Percentiles rank a stretch among this genome's conserved stretches.
Evolutionary conservation across 2,329 filamentous ascomycete genomes (phyloP).

Genomic region (Aspergillus versicolor): DNA sequence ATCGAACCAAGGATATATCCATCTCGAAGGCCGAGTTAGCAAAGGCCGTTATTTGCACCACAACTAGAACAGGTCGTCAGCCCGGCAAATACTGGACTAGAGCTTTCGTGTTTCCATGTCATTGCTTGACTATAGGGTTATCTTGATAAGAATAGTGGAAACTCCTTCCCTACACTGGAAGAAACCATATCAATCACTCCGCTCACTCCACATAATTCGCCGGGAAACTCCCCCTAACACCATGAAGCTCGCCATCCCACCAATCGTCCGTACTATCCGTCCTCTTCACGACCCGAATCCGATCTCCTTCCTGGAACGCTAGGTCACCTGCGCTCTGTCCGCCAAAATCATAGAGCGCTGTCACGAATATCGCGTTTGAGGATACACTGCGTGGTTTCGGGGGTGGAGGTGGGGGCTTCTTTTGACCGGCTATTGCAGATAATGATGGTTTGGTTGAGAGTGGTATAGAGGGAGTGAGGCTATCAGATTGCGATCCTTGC

Average conservation of each 20-base stretch:
- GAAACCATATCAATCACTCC: neutral
- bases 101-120: neutral
- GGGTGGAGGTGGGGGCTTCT: constrained; percentile 76
- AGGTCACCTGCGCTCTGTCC: constrained; percentile 71
- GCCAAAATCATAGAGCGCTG: constrained; percentile 72
- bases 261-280: constrained; percentile 80
- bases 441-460: constrained; percentile 25
- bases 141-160: neutral
- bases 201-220: constrained; percentile 72
- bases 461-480: constrained; percentile 28
- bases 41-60: neutral
- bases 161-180: neutral
- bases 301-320: constrained; percentile 72
- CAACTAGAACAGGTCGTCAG: neutral
- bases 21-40: neutral
- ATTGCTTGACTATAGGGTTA: neutral
- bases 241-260: constrained; percentile 78
- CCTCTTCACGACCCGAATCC: constrained; percentile 74
- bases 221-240: constrained; percentile 70
- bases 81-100: neutral
- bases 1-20: neutral
- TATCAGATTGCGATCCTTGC: constrained; percentile 26
- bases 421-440: constrained; percentile 54
- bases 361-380: constrained; percentile 56
- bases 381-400: constrained; percentile 56